Base-by-base conservation (phyloP, 108 stramenopile genomes). In the Fragilariopsis cylindrus region DNA sequence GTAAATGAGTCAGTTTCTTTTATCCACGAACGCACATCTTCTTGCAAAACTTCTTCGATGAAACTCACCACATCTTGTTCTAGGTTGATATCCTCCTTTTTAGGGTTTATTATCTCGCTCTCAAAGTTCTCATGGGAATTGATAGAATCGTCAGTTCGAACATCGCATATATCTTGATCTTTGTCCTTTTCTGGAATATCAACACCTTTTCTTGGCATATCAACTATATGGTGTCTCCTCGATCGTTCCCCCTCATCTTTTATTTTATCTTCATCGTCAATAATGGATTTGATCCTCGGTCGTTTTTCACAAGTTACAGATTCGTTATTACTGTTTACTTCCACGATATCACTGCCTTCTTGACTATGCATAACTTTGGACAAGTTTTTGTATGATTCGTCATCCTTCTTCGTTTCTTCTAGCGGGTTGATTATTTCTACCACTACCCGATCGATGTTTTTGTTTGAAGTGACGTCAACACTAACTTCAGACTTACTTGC, bases 61-160 rank as follows among this genome's bases (percentile, higher is more conserved):
- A 74, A 74, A 74, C 60, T 62, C 63, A 74, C 74, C 49, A 74
- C 65, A 64, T 65, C 74, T 52, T 67, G 64, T n/a, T 74, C 74
- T 40, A 19, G 56, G 12, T 74, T 40, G 0, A 55, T 63, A 16
- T 52, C 53, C n/a, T 18, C 65, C n/a, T 19, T 12, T 44, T 19
- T 15, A 45, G 5, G 30, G 0, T 44, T 64, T 64, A 13, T 64
- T n/a, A n/a, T 64, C 63, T 18, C 63, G 16, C 11, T 45, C 7
- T 15, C 53, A 54, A 54, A 15, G n/a, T n/a, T 15, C 43, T 64
- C 16, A 16, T 42, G 21, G 8, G 7, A 5, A 45, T 0, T 5
- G 21, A 19, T 56, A 30, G 30, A 30, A 19, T 56, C 55, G 55
- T 56, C 55, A 56, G 55, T 56, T 56, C 18, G 55, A 56, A 64